These are phyloP conservation scores for Boletus edulis DNA, from an alignment of 768 basidiomycete species.

Conservation along the genomic window DNA sequence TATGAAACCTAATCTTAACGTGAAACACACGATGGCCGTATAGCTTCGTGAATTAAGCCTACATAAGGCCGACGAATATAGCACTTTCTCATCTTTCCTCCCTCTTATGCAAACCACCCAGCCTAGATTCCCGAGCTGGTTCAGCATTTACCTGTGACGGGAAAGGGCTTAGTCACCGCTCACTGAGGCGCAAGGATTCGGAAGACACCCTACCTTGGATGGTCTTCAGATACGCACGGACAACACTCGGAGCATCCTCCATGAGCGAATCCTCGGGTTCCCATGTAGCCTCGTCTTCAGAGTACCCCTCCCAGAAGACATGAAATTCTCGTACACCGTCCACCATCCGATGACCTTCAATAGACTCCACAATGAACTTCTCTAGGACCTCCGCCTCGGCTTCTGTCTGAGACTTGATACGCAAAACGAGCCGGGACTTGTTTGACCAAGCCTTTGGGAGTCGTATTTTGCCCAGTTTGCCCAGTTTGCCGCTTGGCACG, in stretches of 20 bases:
- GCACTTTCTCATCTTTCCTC: background rate
- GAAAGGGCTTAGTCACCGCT: background rate
- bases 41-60: slow-evolving; percentile 1
- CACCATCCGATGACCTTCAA: slow-evolving; percentile 35
- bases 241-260: slow-evolving; percentile 46
- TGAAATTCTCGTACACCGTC: slow-evolving; percentile 41
- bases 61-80: slow-evolving; percentile 8
- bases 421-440: slow-evolving; percentile 38
- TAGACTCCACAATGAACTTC: slow-evolving; percentile 42
- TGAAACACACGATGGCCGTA: background rate
- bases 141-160: slow-evolving; percentile 7
- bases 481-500: slow-evolving; percentile 19
- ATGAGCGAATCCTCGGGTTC: slow-evolving; percentile 46
- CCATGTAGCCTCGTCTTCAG: slow-evolving; percentile 53
- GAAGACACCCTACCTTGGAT: slow-evolving; percentile 7
- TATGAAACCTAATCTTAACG: slow-evolving; percentile 16
- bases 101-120: background rate
- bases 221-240: slow-evolving; percentile 40
- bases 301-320: slow-evolving; percentile 58
- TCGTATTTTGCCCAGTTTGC: slow-evolving; percentile 22
- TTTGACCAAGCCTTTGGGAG: slow-evolving; percentile 59
- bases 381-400: slow-evolving; percentile 35
- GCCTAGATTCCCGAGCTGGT: background rate
- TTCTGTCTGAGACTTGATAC: slow-evolving; percentile 39
- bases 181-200: background rate